These are phyloP conservation scores for Kodamaea fukazawae DNA, from an alignment of 805 yeast species.

Conservation along the genomic window DNA sequence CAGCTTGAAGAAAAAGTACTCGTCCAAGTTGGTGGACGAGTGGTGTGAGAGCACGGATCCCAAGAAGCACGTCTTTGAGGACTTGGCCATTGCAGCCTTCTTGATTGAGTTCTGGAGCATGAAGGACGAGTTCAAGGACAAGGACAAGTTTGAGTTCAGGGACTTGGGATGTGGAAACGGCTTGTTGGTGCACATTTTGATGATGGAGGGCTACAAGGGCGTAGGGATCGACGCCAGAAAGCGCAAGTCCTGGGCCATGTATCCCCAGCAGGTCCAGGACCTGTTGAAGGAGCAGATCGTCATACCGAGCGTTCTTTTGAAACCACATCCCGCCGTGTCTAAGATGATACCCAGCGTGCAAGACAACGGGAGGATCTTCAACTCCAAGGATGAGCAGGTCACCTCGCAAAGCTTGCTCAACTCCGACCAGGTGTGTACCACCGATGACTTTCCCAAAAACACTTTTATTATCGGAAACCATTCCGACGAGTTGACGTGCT, in stretches of 20 bases:
- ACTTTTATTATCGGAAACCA: conserved; percentile 92
- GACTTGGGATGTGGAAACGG: conserved; percentile 98
- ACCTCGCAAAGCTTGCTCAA: conserved; percentile 47
- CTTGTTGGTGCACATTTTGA: conserved; percentile 68
- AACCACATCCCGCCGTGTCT: conserved; percentile 65
- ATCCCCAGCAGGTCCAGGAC: conserved; percentile 61
- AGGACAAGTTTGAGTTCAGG: conserved; percentile 60
- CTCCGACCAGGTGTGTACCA: conserved; percentile 51
- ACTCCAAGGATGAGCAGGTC: conserved; percentile 24
- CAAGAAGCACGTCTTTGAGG: conserved; percentile 93
- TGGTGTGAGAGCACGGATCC: conserved; percentile 98
- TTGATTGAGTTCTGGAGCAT: conserved; percentile 80
- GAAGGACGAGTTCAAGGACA: conserved; percentile 37
- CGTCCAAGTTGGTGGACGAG: conserved; percentile 65
- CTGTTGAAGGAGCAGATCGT: conserved; percentile 72
- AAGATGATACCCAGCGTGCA: conserved; percentile 50
- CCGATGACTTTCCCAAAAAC: conserved; percentile 63
- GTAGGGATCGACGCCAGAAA: conserved; percentile 86
- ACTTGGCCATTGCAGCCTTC: conserved; percentile 92
- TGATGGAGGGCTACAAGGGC: conserved; percentile 78
- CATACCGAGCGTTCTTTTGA: conserved; percentile 69
- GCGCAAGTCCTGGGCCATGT: conserved; percentile 82
- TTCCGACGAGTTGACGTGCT: conserved; percentile 90
- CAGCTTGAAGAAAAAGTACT: conserved; percentile 75
- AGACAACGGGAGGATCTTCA: conserved; percentile 63